Conservation (phyloP, 306 rosid species). For the Dryas alaskensis region DNA sequence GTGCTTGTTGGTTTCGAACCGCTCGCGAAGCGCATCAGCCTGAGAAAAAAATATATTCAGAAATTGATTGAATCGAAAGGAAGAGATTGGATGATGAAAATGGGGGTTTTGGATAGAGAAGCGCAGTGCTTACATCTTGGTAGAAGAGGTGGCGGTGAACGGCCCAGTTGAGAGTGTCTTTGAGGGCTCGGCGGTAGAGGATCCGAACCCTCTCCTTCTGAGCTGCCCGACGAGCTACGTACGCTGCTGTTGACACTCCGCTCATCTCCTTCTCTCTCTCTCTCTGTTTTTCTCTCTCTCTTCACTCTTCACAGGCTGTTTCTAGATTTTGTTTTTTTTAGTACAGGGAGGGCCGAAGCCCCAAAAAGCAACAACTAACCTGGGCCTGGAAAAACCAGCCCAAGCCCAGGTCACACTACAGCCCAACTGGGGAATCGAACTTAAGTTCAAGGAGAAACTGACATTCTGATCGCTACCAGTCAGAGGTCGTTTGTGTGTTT, state of each 20-base stretch:
- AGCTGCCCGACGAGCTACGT: conserved; percentile 82
- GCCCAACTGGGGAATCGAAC: too few species aligned
- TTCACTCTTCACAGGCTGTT: background rate
- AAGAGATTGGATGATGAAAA: background rate
- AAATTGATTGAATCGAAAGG: background rate
- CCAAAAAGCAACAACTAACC: too few species aligned
- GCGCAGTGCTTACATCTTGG: conserved; percentile 46
- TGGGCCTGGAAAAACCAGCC: too few species aligned
- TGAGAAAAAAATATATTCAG: conserved; percentile 25
- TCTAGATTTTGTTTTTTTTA: too few species aligned
- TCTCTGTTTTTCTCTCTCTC: background rate
- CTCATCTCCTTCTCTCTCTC: conserved; percentile 37
- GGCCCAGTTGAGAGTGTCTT: conserved; percentile 94
- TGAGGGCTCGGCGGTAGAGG: conserved; percentile 87
- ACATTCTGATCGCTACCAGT: too few species aligned
- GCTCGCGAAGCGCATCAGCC: conserved; percentile 83
- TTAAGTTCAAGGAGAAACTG: too few species aligned
- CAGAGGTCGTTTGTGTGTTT: too few species aligned
- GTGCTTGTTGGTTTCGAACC: conserved; percentile 70
- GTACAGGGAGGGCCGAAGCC: too few species aligned
- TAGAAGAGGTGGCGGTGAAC: conserved; percentile 98
- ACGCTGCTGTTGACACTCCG: conserved; percentile 50
- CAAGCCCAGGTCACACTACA: too few species aligned
- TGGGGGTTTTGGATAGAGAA: background rate
- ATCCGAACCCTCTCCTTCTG: conserved; percentile 96